phyloP scores from a whole-genome alignment of 176 grass and related monocot genomes.

The Musa itinerans region DNA sequence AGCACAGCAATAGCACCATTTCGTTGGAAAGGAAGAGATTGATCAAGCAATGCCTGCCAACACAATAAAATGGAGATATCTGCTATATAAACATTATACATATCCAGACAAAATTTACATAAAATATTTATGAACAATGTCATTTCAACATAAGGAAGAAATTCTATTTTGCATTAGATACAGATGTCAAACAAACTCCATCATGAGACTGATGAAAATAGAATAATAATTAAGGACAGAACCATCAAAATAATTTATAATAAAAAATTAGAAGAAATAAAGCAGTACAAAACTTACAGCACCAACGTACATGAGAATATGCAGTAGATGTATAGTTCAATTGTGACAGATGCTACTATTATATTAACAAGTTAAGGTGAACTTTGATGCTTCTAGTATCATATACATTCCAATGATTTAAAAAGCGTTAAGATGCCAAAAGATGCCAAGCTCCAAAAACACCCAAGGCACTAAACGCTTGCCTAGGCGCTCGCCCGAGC shows the following conservation, averaged over 20 bases:
- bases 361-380: neutral
- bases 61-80: neutral
- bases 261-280: neutral
- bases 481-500: too few relatives aligned
- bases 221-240: neutral
- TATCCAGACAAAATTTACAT: too few relatives aligned
- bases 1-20: constrained; percentile 68
- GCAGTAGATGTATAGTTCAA: neutral
- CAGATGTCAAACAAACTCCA: too few relatives aligned
- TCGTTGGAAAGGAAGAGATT: constrained; percentile 73
- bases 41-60: constrained; percentile 66
- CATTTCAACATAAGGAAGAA: too few relatives aligned
- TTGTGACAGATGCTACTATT: neutral
- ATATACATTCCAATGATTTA: neutral
- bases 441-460: too few relatives aligned
- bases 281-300: too few relatives aligned
- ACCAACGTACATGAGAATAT: neutral
- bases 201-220: too few relatives aligned
- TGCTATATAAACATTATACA: too few relatives aligned
- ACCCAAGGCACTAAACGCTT: too few relatives aligned
- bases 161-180: too few relatives aligned
- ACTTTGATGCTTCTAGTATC: neutral
- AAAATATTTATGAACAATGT: too few relatives aligned
- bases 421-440: too few relatives aligned
- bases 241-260: neutral